Evolutionary conservation across 1,284 basidiomycete species (phyloP), one percentile per base, ranked within the genome.

Genomic region (Trichosporon ovoides): DNA sequence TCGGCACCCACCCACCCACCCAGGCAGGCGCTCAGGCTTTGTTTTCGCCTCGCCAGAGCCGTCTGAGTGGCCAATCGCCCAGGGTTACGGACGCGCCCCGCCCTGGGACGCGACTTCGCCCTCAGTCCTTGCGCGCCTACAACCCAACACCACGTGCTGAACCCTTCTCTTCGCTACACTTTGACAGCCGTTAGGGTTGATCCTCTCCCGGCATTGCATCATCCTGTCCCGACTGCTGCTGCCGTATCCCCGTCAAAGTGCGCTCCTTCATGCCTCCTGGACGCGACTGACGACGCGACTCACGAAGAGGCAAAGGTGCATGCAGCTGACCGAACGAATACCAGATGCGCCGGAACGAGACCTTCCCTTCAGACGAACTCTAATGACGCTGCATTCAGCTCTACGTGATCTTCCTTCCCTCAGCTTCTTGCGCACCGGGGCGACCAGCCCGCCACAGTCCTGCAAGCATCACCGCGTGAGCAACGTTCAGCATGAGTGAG

Each of bases 401-500:
- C 22, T 48, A 48, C 43, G 28, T 48, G 43, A 31, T n/a, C n/a
- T n/a, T 31, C 22, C 28, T 48, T 22, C 28, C n/a, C 43, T 48
- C 28, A 5, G 28, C 28, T 31, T 31, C 28, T 9, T 9, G 28
- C 9, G 5, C 28, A 9, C 28, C 28, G 5, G 28, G 28, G 4
- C 28, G 28, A 9, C 28, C 28, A 9, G 28, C 28, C 28, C 28
- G 31, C 61, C 58, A 63, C 24, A 89, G 69, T 0, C 89, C 89
- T 7, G 79, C 56, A 1, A 93, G 68, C 12, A 92, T 74, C 1
- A 81, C 62, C 0, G 76, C 52, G 69, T 94, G 86, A 22, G 84
- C 83, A 9, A 66, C 68, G 0, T 87, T 74, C 34, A 95, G 77
- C 12, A 85, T 60, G 11, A 73, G 78, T 1, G 91, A 94, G 0